Evolutionary conservation across 441 rosid species (phyloP), one percentile per base, ranked within the genome.

Genomic region (Corymbia citriodora): DNA sequence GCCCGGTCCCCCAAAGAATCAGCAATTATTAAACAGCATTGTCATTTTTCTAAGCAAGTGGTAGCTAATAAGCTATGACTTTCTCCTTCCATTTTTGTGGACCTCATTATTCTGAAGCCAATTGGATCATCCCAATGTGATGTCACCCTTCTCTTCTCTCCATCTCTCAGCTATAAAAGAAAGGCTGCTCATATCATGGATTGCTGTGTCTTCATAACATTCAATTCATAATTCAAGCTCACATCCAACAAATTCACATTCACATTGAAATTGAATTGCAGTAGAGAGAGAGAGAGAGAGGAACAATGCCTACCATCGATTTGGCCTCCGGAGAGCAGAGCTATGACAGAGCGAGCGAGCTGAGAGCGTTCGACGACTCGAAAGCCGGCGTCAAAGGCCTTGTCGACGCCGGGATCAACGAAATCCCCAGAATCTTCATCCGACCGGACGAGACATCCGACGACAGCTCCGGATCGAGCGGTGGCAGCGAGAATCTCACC

Each of bases 381-480:
- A 74, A 74, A 74, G 50, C 50, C 9, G 83, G 50, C 15, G 50
- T 74, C 49, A 74, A 74, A 36, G 83, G 83, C 83, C 83, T 74
- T 5, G 82, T 74, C 49, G 50, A 74, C 50, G 90, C 90, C 8
- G 90, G 91, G 23, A 45, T 93, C 61, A 5, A 88, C 81, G 81
- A 90, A 50, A 87, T 95, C 79, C 96, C 96, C 5, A 93, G 88
- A 54, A 94, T 96, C 25, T 95, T 95, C 90, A 89, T 91, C 85
- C 88, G 25, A 59, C 50, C 48, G n/a, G 29, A 55, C 2, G 89
- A 91, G 45, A 57, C 21, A 31, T 40, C 86, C 25, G 33, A 29
- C 23, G 89, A 91, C 57, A 53, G 36, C 33, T 63, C 70, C 33
- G 33, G 31, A 63, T 29, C 33, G 17, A 29, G 2, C 33, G 9